Conservation (phyloP, 2,329 filamentous ascomycete species). For the Calonectria pseudoreteaudii region DNA sequence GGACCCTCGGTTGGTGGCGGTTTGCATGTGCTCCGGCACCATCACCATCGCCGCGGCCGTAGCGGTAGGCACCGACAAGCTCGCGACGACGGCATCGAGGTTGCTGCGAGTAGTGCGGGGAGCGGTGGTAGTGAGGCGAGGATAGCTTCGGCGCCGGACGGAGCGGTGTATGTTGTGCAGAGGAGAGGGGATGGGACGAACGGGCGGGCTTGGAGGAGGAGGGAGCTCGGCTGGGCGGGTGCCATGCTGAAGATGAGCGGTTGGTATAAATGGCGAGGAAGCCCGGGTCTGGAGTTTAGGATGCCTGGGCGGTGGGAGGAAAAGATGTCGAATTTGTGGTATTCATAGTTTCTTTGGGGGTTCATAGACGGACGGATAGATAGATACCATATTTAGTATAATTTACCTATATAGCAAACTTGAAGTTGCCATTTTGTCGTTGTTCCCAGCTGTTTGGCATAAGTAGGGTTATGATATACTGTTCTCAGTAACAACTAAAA, state of each 20-base stretch:
- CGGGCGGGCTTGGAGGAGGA: slow-evolving; percentile 54
- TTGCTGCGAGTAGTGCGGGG: slow-evolving; percentile 41
- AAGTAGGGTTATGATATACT: too few relatives aligned
- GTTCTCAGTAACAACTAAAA: too few relatives aligned
- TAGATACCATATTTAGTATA: neutral
- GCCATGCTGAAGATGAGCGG: slow-evolving; percentile 56
- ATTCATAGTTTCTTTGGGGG: neutral
- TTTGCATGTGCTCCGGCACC: slow-evolving; percentile 9
- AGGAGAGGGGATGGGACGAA: slow-evolving; percentile 40
- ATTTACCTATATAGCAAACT: neutral
- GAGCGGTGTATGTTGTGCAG: slow-evolving; percentile 46
- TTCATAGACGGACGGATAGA: neutral
- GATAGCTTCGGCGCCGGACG: slow-evolving; percentile 44
- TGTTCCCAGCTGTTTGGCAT: neutral
- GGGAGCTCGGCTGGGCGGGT: slow-evolving; percentile 60
- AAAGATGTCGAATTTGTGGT: slow-evolving; percentile 28
- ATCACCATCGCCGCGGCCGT: slow-evolving; percentile 11
- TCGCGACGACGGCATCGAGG: slow-evolving; percentile 46
- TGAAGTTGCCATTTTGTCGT: fast-evolving
- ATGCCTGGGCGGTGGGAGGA: slow-evolving; percentile 40
- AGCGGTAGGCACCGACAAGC: slow-evolving; percentile 31
- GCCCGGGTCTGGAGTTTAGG: slow-evolving; percentile 40
- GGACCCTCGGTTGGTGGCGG: slow-evolving; percentile 23
- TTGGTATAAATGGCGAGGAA: slow-evolving; percentile 47
- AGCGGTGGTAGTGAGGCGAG: slow-evolving; percentile 46